phyloP scores from a whole-genome alignment of 805 yeast species.

The Candida alai region DNA sequence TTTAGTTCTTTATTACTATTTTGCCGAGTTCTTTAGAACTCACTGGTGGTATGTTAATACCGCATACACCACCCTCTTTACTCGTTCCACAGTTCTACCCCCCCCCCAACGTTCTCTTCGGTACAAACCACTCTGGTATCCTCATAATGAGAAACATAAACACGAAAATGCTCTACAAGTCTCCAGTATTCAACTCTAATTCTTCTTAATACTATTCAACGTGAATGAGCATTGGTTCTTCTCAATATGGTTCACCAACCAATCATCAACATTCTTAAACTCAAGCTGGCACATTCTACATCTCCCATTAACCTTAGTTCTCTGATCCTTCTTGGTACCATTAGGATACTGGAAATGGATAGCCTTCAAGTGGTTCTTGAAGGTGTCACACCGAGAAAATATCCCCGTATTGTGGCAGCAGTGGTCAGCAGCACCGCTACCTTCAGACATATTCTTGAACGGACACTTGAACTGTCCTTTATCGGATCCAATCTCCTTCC shows the following conservation, averaged over 20 bases:
- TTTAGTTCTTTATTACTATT: too few species aligned
- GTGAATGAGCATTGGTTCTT: constrained; percentile 31
- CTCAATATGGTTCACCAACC: constrained; percentile 77
- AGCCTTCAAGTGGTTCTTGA: constrained; percentile 85
- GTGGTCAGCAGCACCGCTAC: constrained; percentile 17
- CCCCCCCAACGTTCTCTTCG: too few species aligned
- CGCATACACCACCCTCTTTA: too few species aligned
- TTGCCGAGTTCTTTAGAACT: too few species aligned
- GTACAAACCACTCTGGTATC: too few species aligned
- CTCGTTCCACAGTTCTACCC: too few species aligned
- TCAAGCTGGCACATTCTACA: constrained; percentile 72
- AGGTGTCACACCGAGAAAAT: constrained; percentile 87
- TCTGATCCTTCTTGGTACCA: constrained; percentile 77
- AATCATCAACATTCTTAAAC: constrained; percentile 69
- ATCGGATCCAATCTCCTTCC: constrained; percentile 67
- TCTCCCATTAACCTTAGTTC: constrained; percentile 62
- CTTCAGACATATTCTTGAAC: constrained; percentile 37
- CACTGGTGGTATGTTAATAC: too few species aligned
- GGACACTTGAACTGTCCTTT: constrained; percentile 80
- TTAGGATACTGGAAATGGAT: constrained; percentile 85
- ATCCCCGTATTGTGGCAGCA: constrained; percentile 81
- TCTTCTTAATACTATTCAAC: constrained; percentile 9
- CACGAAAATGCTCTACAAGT: too few species aligned
- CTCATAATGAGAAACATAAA: too few species aligned
- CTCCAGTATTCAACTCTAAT: neutral